A percentile compares a stretch with the other conserved stretches of the same genome.
Conservation (phyloP, 2,329 filamentous ascomycete species). For the Xylaria sp. region DNA sequence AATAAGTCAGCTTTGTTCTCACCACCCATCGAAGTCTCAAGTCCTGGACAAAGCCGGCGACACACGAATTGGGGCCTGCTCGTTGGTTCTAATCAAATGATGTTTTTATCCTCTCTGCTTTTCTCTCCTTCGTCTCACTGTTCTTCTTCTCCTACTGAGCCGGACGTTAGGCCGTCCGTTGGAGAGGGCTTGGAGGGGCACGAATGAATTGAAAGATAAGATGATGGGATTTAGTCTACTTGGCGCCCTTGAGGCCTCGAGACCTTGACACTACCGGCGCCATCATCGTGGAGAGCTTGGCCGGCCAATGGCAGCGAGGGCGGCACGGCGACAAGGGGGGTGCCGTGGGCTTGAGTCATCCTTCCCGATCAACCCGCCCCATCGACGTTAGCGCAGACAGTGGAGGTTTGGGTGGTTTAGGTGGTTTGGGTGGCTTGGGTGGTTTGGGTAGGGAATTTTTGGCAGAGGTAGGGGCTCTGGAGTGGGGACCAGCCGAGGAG, state of each 20-base stretch:
- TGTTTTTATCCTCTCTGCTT: neutral
- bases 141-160: neutral
- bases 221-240: conserved; percentile 23
- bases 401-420: no score
- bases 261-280: neutral
- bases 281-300: neutral
- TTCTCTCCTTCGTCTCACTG: neutral
- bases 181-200: conserved; percentile 18
- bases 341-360: conserved; percentile 2
- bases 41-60: neutral
- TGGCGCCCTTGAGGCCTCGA: conserved; percentile 10
- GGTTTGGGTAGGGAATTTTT: no score
- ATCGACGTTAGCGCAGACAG: no score
- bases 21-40: neutral
- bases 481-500: no score
- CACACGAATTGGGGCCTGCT: neutral
- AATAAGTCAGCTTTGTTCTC: conserved; percentile 1
- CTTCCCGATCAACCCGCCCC: neutral
- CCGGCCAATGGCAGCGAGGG: conserved; percentile 2
- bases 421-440: no score
- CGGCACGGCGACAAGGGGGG: neutral
- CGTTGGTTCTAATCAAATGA: no score
- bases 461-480: no score
- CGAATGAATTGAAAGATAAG: conserved; percentile 17
- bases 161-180: neutral